Evolutionary conservation across 1,139 yeast genomes (phyloP), one percentile per base, ranked within the genome.

Genomic region (Meyerozyma guilliermondii): DNA sequence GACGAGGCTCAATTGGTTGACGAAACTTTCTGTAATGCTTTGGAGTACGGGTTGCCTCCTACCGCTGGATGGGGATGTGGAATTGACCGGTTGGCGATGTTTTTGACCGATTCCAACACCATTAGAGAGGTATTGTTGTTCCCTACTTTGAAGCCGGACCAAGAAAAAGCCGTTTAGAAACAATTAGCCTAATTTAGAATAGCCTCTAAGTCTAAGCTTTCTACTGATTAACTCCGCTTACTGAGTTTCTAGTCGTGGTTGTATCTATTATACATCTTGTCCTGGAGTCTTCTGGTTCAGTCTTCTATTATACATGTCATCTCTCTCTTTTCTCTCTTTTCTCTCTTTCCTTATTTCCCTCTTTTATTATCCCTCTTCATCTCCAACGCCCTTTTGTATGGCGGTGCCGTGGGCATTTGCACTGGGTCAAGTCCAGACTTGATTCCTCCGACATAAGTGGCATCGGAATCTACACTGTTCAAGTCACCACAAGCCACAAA

Each of bases 31-130:
- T 86, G 95, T 75, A 87, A 91, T 60, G 97, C 98, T 51, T 80
- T 92, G 62, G 98, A 92, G 74, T 92, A 88, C 68, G 98, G 98
- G 68, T 79, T 92, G 60, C 98, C 98, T 49, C 98, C 98, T 59
- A 92, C 98, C 58, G 98, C 95, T 66, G 98, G 98, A 57, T 92
- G 98, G 98, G 98, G 98, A 59, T 86, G 96, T 74, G 98, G 98
- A 80, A 89, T 92, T 57, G 98, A 92, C 71, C 87, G 98, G 77
- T 67, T 92, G 60, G 92, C 96, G 63, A 92, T 92, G 98, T 91
- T 92, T 76, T 80, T 92, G 74, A 92, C 98, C 51, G 82, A 92
- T 70, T 87, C 97, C 47, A 87, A 88, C 75, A 88, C 97, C 53
- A 92, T 92, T 64, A 88, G 96, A 83, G 98, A 92, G 75, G 98